Conservation (phyloP, 2,329 filamentous ascomycete species). For the Fusarium sp. region DNA sequence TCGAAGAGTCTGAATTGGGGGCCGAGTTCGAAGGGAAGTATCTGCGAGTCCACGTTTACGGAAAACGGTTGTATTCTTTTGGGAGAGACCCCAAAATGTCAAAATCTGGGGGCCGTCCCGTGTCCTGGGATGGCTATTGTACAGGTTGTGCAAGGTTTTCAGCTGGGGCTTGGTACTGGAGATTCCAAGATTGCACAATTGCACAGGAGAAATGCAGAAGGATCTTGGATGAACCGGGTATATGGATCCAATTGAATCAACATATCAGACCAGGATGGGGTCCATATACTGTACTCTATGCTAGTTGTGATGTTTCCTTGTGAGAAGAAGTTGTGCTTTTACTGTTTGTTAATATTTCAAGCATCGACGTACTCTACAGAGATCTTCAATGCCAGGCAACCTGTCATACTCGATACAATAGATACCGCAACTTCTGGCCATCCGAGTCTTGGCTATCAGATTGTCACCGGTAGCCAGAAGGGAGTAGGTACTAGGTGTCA, state of each 20-base stretch:
- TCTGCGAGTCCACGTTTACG: background rate
- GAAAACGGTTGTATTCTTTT: background rate
- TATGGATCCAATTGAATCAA: background rate
- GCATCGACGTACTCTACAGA: background rate
- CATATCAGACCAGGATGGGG: background rate
- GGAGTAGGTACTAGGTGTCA: conserved; percentile 9
- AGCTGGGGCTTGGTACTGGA: conserved; percentile 5
- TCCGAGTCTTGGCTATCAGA: conserved; percentile 1
- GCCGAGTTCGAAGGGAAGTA: conserved; percentile 1
- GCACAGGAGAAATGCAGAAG: background rate
- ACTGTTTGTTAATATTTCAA: background rate
- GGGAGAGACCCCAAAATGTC: background rate
- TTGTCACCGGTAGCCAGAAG: background rate
- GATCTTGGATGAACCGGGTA: conserved; percentile 1
- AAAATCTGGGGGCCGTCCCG: conserved; percentile 2
- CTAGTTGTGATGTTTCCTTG: background rate
- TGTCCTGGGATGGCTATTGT: background rate
- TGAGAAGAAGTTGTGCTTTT: too few species aligned
- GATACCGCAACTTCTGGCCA: background rate
- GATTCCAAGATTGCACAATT: background rate
- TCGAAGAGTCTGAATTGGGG: conserved; percentile 1
- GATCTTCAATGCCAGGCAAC: background rate
- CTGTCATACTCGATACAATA: background rate
- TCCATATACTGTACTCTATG: background rate
- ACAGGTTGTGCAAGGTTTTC: background rate